A percentile compares a stretch with the other conserved stretches of the same genome.
Conservation (phyloP, 495 filamentous ascomycete genomes). For the Pseudoneurospora amorphoporcata region DNA sequence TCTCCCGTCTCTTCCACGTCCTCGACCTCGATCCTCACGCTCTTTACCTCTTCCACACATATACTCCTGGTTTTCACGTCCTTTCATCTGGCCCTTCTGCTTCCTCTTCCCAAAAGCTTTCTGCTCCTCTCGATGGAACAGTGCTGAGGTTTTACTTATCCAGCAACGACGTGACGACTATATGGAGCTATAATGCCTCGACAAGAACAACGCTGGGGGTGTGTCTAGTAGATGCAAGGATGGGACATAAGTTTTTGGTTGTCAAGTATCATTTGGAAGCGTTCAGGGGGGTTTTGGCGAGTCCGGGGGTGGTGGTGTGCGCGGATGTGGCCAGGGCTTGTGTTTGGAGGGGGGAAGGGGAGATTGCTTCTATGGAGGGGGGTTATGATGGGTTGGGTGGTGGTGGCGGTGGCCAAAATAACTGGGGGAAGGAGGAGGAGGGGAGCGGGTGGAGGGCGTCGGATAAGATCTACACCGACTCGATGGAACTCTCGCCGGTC, state of each 20-base stretch:
- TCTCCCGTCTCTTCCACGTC: neutral
- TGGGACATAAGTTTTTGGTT: neutral
- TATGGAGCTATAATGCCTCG: neutral
- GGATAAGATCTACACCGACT: neutral
- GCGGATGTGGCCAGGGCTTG: neutral
- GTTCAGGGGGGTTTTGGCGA: neutral
- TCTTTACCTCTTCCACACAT: neutral
- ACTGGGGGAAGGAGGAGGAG: neutral
- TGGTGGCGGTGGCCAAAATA: neutral
- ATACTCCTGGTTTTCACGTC: neutral
- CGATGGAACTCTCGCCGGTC: neutral
- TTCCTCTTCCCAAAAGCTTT: too few species aligned
- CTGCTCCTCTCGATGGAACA: too few species aligned
- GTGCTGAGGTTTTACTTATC: neutral
- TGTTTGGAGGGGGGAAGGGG: neutral
- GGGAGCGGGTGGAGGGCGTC: neutral
- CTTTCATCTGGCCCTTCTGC: neutral
- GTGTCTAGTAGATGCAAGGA: neutral
- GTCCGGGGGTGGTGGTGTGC: neutral
- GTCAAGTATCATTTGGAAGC: neutral
- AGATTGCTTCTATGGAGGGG: neutral
- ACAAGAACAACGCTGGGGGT: neutral
- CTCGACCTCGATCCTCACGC: neutral
- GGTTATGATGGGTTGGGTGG: neutral
- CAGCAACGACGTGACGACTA: neutral